Base-by-base conservation (phyloP, 495 filamentous ascomycete species). In the Acidomyces sp. region DNA sequence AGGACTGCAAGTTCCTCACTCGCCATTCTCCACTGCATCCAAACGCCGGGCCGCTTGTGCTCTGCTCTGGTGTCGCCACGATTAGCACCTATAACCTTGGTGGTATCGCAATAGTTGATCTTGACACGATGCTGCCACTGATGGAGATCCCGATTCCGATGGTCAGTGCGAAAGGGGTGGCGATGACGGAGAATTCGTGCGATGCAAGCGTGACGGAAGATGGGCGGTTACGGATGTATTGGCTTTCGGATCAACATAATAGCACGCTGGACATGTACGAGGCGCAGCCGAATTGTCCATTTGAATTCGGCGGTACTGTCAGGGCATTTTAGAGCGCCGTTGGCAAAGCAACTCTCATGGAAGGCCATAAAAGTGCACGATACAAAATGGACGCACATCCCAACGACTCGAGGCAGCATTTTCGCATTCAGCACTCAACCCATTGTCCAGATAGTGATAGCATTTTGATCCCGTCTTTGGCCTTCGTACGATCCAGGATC, bases 1-100 rank as follows among this genome's bases (percentile, higher is more conserved):
- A 38, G 23, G 41, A 45, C 27, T 45, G 34, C 24, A 45, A 38
- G 19, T 38, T 38, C 34, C 33, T 45, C 41, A 37, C 33, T 44
- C 41, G 6, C 9, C 7, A 3, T 20, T 9, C 41, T 44, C 36
- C 33, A n/a, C n/a, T n/a, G n/a, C n/a, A n/a, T n/a, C n/a, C n/a
- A n/a, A 3, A 37, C 32, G 7, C 10, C 18, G 21, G 21, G 12
- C 32, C 41, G 10, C 15, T 44, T 5, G 37, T 44, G 41, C 41
- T 44, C 20, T 44, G 41, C 30, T 39, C 32, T 34, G 41, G 41
- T 22, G 24, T 44, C 23, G 6, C 28, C 24, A 28, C 31, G 7
- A 5, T 23, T 22, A 34, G 7, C 5, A 18, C 18, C 2, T 37
- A 20, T 34, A 38, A 44, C 19, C 41, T 44, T 24, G 32, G 32